phyloP scores from a whole-genome alignment of 352 stramenopile species.

The Globisporangium abappressorium region DNA sequence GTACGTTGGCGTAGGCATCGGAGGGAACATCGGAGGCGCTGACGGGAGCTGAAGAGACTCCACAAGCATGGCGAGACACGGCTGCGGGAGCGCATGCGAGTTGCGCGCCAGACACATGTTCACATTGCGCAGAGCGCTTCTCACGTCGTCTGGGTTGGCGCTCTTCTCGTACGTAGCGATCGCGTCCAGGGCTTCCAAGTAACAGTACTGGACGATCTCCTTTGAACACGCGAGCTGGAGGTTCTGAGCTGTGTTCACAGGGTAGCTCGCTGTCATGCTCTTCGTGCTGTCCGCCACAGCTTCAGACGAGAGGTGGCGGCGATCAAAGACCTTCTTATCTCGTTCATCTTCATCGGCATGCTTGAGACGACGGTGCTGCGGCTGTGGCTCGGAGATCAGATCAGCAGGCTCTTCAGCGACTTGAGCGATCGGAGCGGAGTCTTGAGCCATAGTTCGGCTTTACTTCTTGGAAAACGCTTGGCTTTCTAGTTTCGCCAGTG shows the following conservation, averaged over 20 bases:
- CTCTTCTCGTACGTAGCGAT: not conserved
- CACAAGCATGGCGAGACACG: not conserved
- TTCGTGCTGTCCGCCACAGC: not conserved
- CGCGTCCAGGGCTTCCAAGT: not conserved
- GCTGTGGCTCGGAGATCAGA: not conserved
- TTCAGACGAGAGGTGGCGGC: not conserved
- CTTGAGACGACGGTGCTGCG: not conserved
- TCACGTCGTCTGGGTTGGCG: not conserved
- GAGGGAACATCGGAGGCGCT: not conserved
- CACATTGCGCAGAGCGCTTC: not conserved
- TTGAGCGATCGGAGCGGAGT: not conserved
- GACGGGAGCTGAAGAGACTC: not conserved
- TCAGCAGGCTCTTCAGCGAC: not conserved
- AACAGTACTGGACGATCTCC: not conserved
- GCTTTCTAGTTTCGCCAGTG: not conserved
- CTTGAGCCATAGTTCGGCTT: not conserved
- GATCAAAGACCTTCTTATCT: not conserved
- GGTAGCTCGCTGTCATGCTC: not conserved
- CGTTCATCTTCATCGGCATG: not conserved
- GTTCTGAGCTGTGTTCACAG: not conserved
- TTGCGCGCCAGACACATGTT: not conserved
- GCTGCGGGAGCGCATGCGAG: not conserved
- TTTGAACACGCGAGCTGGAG: not conserved
- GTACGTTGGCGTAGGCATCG: not conserved
- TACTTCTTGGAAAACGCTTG: not conserved